phyloP scores from a whole-genome alignment of 768 basidiomycete species.

The Nevesoporus exiguus region DNA sequence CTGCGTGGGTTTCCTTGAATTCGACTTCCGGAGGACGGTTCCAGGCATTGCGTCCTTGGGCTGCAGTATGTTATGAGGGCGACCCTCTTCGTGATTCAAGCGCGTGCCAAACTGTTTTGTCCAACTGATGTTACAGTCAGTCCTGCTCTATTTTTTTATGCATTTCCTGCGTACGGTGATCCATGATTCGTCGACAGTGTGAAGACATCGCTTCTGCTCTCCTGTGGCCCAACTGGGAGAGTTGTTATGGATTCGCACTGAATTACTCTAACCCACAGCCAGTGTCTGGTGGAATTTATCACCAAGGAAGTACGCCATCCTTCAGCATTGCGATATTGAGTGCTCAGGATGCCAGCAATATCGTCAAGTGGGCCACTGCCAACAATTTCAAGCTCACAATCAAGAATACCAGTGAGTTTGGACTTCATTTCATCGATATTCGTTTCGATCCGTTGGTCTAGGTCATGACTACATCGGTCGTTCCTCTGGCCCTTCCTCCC shows the following conservation, averaged over 20 bases:
- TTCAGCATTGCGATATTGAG: conserved; percentile 15
- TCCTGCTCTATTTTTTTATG: background rate
- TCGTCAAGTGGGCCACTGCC: conserved; percentile 16
- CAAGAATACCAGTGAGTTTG: conserved; percentile 12
- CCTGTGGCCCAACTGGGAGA: background rate
- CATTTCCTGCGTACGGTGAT: background rate
- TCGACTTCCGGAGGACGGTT: background rate
- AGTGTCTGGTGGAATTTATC: conserved; percentile 4
- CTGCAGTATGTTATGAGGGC: background rate
- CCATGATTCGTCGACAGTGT: background rate
- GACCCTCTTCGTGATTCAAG: background rate
- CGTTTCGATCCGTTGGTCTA: background rate
- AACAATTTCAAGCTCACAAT: conserved; percentile 17
- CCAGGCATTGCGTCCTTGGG: background rate
- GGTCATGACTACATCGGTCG: background rate
- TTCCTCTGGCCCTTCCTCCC: background rate
- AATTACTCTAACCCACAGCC: conserved; percentile 9
- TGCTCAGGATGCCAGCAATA: conserved; percentile 15
- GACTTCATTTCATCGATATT: no score
- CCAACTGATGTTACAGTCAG: background rate
- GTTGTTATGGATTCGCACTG: background rate
- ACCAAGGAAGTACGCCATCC: conserved; percentile 16
- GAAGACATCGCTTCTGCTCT: background rate
- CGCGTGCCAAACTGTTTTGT: background rate
- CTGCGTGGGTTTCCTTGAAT: background rate